Conservation (phyloP, 2,329 filamentous ascomycete genomes). For the Penicillium sp. region DNA sequence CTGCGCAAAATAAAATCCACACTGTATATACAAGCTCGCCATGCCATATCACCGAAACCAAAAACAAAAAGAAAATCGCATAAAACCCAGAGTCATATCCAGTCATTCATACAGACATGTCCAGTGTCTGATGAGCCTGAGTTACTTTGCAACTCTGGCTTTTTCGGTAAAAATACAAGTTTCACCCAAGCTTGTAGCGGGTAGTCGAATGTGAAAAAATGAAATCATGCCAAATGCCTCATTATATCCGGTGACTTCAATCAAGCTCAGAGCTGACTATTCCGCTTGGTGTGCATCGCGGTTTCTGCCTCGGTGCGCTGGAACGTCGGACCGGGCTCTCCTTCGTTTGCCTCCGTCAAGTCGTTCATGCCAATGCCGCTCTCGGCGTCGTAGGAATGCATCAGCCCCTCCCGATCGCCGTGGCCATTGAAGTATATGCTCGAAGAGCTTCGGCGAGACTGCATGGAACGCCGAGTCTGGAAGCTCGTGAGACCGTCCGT, state of each 20-base stretch:
- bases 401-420: slow-evolving; percentile 76
- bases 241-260: slow-evolving; percentile 18
- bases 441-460: slow-evolving; percentile 71
- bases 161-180: slow-evolving; percentile 30
- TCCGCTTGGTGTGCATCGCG: slow-evolving; percentile 32
- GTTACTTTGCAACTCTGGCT: slow-evolving; percentile 18
- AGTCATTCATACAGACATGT: slow-evolving; percentile 30
- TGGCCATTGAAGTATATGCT: slow-evolving; percentile 58
- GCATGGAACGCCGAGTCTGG: slow-evolving; percentile 91
- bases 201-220: slow-evolving; percentile 5
- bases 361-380: slow-evolving; percentile 76
- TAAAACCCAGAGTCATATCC: slow-evolving; percentile 29
- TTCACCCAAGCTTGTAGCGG: slow-evolving; percentile 8
- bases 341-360: slow-evolving; percentile 74
- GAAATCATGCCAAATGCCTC: slow-evolving; percentile 28
- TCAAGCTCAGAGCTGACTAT: slow-evolving; percentile 28
- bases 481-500: slow-evolving; percentile 89
- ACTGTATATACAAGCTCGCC: slow-evolving; percentile 26
- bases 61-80: slow-evolving; percentile 17
- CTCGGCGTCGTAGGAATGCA: slow-evolving; percentile 87
- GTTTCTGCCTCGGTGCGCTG: slow-evolving; percentile 29
- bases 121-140: slow-evolving; percentile 26
- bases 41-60: slow-evolving; percentile 13
- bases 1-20: slow-evolving; percentile 9
- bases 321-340: slow-evolving; percentile 39